These are phyloP conservation scores for Neoboletus brunneissimus DNA, from an alignment of 768 basidiomycete species.

Conservation along the genomic window DNA sequence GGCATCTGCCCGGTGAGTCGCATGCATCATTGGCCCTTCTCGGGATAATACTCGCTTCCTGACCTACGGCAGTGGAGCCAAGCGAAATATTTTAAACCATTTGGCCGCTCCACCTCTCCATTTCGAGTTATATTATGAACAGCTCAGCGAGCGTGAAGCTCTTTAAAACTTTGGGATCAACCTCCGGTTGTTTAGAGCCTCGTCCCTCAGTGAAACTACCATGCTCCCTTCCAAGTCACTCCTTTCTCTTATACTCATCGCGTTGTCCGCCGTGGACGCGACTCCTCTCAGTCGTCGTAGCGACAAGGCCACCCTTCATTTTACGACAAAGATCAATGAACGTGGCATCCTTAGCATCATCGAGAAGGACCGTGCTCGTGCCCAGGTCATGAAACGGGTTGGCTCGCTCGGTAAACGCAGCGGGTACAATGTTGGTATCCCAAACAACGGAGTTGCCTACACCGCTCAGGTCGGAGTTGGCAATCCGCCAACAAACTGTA, in stretches of 20 bases:
- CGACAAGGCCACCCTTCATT: constrained; percentile 10
- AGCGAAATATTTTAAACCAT: neutral
- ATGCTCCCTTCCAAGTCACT: constrained; percentile 15
- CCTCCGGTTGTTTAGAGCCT: no score
- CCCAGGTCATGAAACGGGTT: constrained; percentile 6
- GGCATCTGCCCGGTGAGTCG: neutral
- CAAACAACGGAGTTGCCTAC: constrained; percentile 27
- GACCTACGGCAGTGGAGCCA: neutral
- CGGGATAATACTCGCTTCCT: neutral
- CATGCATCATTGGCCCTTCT: neutral
- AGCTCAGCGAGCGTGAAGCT: no score
- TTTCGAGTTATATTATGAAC: neutral
- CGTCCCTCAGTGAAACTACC: neutral
- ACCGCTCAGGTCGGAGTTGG: constrained; percentile 30
- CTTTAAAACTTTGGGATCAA: neutral
- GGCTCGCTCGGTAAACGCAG: constrained; percentile 4
- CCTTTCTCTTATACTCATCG: constrained; percentile 12
- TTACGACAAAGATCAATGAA: constrained; percentile 13
- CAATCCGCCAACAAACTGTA: constrained; percentile 26
- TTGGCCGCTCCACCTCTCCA: no score
- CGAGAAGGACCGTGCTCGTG: constrained; percentile 22
- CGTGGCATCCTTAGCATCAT: constrained; percentile 9
- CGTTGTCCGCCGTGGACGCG: constrained; percentile 11
- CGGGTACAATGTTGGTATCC: neutral
- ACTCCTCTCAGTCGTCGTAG: constrained; percentile 6